These are phyloP conservation scores for Mollisiaceae sp. DNA, from an alignment of 2,329 filamentous ascomycete species.

Conservation along the genomic window DNA sequence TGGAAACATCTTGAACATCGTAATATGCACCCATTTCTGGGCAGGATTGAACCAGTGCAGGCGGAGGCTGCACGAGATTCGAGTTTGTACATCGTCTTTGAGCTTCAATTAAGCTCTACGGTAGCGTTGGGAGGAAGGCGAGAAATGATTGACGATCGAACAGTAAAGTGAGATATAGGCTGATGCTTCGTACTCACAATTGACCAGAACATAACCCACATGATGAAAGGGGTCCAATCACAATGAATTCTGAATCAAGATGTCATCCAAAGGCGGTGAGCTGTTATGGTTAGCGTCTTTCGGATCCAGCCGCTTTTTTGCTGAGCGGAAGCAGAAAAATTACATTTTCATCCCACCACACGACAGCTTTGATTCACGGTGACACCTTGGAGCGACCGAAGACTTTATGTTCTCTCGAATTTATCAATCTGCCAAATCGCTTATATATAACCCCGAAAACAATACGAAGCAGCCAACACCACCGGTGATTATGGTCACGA, in stretches of 20 bases:
- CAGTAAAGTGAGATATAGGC: background rate
- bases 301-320: background rate
- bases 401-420: constrained; percentile 39
- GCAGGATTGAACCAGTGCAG: background rate
- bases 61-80: background rate
- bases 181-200: background rate
- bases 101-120: background rate
- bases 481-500: constrained; percentile 32
- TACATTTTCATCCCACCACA: constrained; percentile 4
- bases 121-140: background rate
- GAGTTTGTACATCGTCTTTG: background rate
- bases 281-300: background rate
- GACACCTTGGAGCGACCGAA: background rate
- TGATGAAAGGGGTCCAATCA: background rate
- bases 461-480: background rate
- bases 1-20: constrained; percentile 16
- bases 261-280: constrained; percentile 1
- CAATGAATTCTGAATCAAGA: background rate
- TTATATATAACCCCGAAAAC: background rate
- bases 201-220: background rate
- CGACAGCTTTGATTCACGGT: background rate
- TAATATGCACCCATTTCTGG: background rate
- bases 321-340: background rate
- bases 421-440: constrained; percentile 33
- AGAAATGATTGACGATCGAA: background rate